These are phyloP conservation scores for Vitis rupestris DNA, from an alignment of 164 flowering plant genomes.

Conservation along the genomic window DNA sequence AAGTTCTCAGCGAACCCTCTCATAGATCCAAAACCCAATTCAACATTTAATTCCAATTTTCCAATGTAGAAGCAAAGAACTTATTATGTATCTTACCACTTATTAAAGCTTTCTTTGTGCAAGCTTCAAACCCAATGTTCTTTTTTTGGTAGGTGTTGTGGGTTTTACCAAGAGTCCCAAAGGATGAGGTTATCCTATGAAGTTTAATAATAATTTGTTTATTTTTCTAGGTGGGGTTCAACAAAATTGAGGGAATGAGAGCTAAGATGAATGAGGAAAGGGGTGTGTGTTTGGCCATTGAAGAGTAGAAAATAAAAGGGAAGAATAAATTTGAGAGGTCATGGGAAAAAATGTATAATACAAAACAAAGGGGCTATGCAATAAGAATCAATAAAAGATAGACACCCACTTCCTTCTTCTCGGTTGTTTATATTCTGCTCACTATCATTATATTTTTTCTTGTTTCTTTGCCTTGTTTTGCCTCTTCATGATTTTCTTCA, in stretches of 20 bases:
- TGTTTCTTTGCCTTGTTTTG: background rate
- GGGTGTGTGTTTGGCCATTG: slow-evolving; percentile 1
- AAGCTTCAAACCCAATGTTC: background rate
- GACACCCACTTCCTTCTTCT: too few species aligned
- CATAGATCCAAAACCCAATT: too few species aligned
- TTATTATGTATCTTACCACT: too few species aligned
- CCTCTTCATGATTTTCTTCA: background rate
- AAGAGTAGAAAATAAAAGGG: slow-evolving; percentile 1
- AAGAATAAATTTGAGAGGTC: background rate
- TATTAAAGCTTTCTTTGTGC: too few species aligned
- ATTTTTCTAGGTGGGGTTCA: slow-evolving; percentile 10
- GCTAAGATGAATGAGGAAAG: slow-evolving; percentile 13
- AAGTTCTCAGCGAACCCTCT: too few species aligned
- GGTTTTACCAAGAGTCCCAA: slow-evolving; percentile 25
- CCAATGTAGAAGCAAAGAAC: too few species aligned
- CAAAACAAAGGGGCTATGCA: too few species aligned
- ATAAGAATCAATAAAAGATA: too few species aligned
- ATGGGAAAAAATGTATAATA: background rate
- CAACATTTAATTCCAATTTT: too few species aligned
- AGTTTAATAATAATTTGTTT: background rate
- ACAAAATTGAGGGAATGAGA: background rate
- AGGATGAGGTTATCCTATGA: slow-evolving; percentile 4
- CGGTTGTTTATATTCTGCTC: too few species aligned
- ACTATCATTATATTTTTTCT: too few species aligned
- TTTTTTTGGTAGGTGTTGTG: slow-evolving; percentile 6